phyloP scores from a whole-genome alignment of 257 asterid genomes.

The Ilex aquifolium region DNA sequence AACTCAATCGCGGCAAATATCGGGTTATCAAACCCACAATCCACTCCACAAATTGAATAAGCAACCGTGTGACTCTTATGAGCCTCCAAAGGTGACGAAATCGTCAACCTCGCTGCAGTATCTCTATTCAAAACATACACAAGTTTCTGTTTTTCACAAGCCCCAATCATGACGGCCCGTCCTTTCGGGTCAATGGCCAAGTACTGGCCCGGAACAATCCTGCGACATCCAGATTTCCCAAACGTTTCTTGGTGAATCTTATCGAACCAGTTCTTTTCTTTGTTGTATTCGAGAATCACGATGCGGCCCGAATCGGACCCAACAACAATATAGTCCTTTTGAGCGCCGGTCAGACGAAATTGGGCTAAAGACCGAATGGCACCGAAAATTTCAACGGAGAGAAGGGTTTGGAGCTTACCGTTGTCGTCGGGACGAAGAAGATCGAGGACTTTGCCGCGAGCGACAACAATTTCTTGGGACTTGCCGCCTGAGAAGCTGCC shows the following conservation, averaged over 20 bases:
- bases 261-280: slow-evolving; percentile 76
- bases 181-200: slow-evolving; percentile 96
- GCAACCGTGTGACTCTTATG: slow-evolving; percentile 90
- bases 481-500: slow-evolving; percentile 97
- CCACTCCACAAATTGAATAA: slow-evolving; percentile 83
- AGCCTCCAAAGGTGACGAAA: slow-evolving; percentile 93
- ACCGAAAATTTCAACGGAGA: slow-evolving; percentile 88
- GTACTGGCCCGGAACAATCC: slow-evolving; percentile 97
- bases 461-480: slow-evolving; percentile 80
- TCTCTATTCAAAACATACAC: slow-evolving; percentile 97
- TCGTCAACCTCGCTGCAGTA: slow-evolving; percentile 91
- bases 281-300: slow-evolving; percentile 79
- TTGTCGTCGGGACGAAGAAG: slow-evolving; percentile 94
- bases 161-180: slow-evolving; percentile 97
- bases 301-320: slow-evolving; percentile 97
- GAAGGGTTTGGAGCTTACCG: slow-evolving; percentile 84
- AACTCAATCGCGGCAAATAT: slow-evolving; percentile 93
- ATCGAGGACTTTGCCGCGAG: slow-evolving; percentile 91
- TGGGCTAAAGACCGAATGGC: slow-evolving; percentile 94
- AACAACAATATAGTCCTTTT: slow-evolving; percentile 84
- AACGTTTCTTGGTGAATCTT: slow-evolving; percentile 93
- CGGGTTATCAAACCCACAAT: slow-evolving; percentile 96
- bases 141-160: slow-evolving; percentile 96
- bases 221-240: slow-evolving; percentile 93
- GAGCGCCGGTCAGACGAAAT: slow-evolving; percentile 89